Evolutionary conservation across 768 basidiomycete genomes (phyloP).

Genomic region (Boletus vermiculosoides): DNA sequence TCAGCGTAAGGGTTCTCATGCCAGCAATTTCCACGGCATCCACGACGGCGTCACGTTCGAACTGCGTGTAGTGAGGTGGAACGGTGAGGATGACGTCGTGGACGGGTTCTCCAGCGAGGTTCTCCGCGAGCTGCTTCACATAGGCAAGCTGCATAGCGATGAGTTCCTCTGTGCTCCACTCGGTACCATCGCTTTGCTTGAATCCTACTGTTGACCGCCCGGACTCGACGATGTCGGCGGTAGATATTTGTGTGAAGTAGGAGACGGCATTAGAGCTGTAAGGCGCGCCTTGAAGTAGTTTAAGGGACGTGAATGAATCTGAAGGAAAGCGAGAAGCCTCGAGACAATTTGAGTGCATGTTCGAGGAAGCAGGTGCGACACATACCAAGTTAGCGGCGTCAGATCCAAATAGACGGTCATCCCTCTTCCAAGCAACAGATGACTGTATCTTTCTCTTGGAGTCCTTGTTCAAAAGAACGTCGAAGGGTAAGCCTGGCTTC

Average conservation of each 20-base stretch:
- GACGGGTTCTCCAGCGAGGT: conserved; percentile 70
- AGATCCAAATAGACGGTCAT: conserved; percentile 83
- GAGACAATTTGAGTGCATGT: conserved; percentile 3
- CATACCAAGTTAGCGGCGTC: conserved; percentile 88
- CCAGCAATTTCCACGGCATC: conserved; percentile 94
- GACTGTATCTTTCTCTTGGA: conserved; percentile 95
- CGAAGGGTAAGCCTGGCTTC: conserved; percentile 92
- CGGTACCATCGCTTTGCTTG: conserved; percentile 56
- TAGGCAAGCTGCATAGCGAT: conserved; percentile 93
- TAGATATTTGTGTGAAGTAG: conserved; percentile 57
- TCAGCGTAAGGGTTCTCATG: conserved; percentile 73
- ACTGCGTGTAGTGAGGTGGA: conserved; percentile 86
- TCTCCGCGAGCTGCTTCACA: conserved; percentile 84
- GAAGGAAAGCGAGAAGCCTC: conserved; percentile 91
- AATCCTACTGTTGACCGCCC: conserved; percentile 61
- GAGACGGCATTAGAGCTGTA: conserved; percentile 56
- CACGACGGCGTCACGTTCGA: conserved; percentile 86
- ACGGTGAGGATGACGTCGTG: conserved; percentile 86
- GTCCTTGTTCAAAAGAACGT: conserved; percentile 94
- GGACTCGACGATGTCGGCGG: conserved; percentile 51
- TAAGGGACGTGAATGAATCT: conserved; percentile 83
- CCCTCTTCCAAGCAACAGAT: conserved; percentile 88
- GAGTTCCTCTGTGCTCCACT: conserved; percentile 87
- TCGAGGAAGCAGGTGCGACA: conserved; percentile 11
- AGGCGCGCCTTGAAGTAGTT: conserved; percentile 75